Conservation (phyloP, 192 early-diverging fungal genomes). For the Backusella westeae region DNA sequence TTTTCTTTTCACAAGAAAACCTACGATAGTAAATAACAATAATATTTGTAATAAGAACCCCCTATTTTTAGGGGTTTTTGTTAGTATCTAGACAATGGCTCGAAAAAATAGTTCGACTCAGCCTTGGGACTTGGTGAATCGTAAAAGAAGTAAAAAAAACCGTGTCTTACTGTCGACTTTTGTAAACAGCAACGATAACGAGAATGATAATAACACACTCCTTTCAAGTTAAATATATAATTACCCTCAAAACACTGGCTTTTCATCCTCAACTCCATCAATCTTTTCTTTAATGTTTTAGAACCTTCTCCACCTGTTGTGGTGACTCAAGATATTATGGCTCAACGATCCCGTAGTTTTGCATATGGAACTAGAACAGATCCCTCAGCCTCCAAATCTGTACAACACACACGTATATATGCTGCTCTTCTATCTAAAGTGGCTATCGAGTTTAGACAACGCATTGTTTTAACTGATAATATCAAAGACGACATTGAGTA, state of each 20-base stretch:
- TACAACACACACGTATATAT: conserved; percentile 46
- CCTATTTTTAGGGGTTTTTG: not conserved
- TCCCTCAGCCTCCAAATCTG: not conserved
- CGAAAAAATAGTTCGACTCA: not conserved
- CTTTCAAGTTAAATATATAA: conserved; percentile 3
- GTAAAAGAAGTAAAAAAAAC: not conserved
- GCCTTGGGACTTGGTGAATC: conserved; percentile 13
- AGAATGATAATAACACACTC: conserved; percentile 1
- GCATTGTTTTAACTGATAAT: conserved; percentile 59
- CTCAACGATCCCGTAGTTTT: conserved; percentile 27
- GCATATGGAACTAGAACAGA: conserved; percentile 20
- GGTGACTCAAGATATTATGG: conserved; percentile 14
- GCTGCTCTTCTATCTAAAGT: conserved; percentile 73
- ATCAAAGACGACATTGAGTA: conserved; percentile 82
- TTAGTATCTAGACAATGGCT: conserved; percentile 8
- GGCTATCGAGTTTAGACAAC: conserved; percentile 61
- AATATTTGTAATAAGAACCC: not conserved
- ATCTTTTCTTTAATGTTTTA: not conserved
- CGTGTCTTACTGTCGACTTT: not conserved
- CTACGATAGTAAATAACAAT: not conserved
- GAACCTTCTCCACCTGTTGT: conserved; percentile 9
- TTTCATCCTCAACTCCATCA: not conserved
- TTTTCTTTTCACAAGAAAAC: not conserved
- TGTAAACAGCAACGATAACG: not conserved
- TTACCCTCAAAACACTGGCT: not conserved